These are phyloP conservation scores for Hypoxylon crocopeplum DNA, from an alignment of 495 filamentous ascomycete genomes.

Conservation along the genomic window DNA sequence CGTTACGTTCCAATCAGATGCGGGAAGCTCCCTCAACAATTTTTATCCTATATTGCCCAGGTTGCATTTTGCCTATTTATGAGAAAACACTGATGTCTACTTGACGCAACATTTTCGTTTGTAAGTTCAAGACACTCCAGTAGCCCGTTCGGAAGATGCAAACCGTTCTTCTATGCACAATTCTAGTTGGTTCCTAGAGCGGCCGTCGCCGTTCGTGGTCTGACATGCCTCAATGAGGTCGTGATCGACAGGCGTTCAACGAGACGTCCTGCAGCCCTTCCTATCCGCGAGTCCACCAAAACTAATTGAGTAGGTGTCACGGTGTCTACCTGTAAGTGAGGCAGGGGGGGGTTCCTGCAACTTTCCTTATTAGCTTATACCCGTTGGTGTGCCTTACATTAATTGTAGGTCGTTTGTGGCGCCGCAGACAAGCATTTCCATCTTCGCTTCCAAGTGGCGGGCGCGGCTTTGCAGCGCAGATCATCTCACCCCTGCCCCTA, in stretches of 20 bases:
- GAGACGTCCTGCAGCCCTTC: conserved; percentile 16
- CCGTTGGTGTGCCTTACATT: conserved; percentile 30
- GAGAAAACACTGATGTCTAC: conserved; percentile 14
- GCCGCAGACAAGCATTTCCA: conserved; percentile 1
- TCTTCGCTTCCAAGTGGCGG: conserved; percentile 24
- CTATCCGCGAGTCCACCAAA: conserved; percentile 9
- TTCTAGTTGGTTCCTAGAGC: conserved; percentile 7
- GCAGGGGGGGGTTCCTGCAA: conserved; percentile 15
- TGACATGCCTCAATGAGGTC: conserved; percentile 18
- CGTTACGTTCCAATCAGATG: conserved; percentile 24
- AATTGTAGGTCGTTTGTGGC: conserved; percentile 1
- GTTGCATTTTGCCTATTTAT: conserved; percentile 38
- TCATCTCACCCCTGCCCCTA: conserved; percentile 14
- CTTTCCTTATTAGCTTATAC: conserved; percentile 23
- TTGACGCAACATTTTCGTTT: conserved; percentile 11
- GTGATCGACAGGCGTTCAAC: conserved; percentile 12
- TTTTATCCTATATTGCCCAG: conserved; percentile 32
- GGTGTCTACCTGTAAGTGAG: conserved; percentile 11
- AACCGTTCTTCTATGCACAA: conserved; percentile 2
- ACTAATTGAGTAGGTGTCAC: conserved; percentile 32
- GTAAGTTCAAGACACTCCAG: not conserved
- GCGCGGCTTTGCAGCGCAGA: conserved; percentile 16
- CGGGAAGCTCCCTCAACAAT: conserved; percentile 16
- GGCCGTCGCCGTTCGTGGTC: conserved; percentile 10
- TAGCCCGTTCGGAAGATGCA: not conserved